A percentile compares a stretch with the other conserved stretches of the same genome.
Evolutionary conservation across 805 yeast species (phyloP).

Genomic region (Starmerella scarabaei): DNA sequence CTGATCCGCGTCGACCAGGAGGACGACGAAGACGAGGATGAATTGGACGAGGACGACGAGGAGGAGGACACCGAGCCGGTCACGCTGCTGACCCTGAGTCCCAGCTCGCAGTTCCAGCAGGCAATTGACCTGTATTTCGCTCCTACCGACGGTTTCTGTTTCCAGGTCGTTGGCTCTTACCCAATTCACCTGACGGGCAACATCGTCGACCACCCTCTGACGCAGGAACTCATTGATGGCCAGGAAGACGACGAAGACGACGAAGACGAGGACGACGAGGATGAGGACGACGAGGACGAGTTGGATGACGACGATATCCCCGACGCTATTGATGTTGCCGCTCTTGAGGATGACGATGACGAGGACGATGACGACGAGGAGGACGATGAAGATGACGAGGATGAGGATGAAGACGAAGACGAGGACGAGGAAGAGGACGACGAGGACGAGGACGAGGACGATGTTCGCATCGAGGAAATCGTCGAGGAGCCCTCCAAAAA

Average conservation of each 20-base stretch:
- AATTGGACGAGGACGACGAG: slow-evolving; percentile 34
- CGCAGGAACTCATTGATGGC: slow-evolving; percentile 43
- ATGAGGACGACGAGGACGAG: slow-evolving; percentile 24
- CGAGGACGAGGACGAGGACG: slow-evolving; percentile 28
- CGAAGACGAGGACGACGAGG: slow-evolving; percentile 29
- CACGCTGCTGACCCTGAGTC: slow-evolving; percentile 78
- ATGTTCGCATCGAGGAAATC: slow-evolving; percentile 21
- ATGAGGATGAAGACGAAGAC: slow-evolving; percentile 21
- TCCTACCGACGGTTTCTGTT: slow-evolving; percentile 88
- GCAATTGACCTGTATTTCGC: slow-evolving; percentile 76
- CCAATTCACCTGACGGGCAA: slow-evolving; percentile 88
- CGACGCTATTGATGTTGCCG: slow-evolving; percentile 17
- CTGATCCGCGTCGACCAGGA: slow-evolving; percentile 36
- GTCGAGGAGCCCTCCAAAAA: slow-evolving; percentile 25
- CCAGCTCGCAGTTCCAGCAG: slow-evolving; percentile 64
- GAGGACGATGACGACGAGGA: slow-evolving; percentile 33
- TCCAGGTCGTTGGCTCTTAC: slow-evolving; percentile 92
- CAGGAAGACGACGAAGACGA: slow-evolving; percentile 37
- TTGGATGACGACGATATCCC: slow-evolving; percentile 18
- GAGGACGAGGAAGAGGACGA: slow-evolving; percentile 37
- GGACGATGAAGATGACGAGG: slow-evolving; percentile 29
- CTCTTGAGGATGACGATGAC: slow-evolving; percentile 41
- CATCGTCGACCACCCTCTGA: slow-evolving; percentile 91
- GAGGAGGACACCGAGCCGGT: slow-evolving; percentile 47
- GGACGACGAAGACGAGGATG: slow-evolving; percentile 25